Base-by-base conservation (phyloP, 192 early-diverging fungal genomes). In the Coemansia sp. region DNA sequence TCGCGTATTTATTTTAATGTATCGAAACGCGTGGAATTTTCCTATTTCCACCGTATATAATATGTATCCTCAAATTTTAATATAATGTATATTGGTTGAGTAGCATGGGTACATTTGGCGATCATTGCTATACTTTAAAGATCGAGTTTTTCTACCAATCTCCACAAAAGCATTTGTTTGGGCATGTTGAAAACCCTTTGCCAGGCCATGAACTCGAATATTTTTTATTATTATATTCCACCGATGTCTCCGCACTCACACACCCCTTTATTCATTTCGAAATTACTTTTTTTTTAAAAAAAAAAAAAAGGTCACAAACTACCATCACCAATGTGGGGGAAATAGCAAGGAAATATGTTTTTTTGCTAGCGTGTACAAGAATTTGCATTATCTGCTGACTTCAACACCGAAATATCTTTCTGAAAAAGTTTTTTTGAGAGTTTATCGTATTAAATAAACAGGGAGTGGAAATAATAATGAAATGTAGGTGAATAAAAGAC, bases 201-300 rank as follows among this genome's bases (percentile, higher is more conserved):
- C 14, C 17, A 41, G 39, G 39, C 39, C 39, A 41, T 41, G 5
- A 8, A 41, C 9, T 41, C 9, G 5, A 11, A 5, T 48, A 48
- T 48, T 48, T 48, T 59, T 36, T 2, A 36, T 5, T 15, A 36
- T 36, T 14, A 56, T 7, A 22, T 36, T 3, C 34, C 35, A 36
- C 36, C n/a, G 36, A 37, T 36, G 35, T 59, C 57, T 59, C 57
- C 57, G n/a, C 12, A 59, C 18, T 59, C 57, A 59, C 45, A 12
- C 45, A 15, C 45, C 8, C 45, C 9, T 48, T 48, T 48, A 15
- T 48, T 48, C 3, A 48, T 48, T 48, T 48, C 9, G 3, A 15
- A 8, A 48, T 48, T 12, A 12, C 9, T 15, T 48, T 3, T 48
- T 5, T 48, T 12, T 3, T 15, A 14, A 14, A 12, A 48, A 15